Evolutionary conservation across 1,139 yeast species (phyloP), one percentile per base, ranked within the genome.

Genomic region (Pichia sp.): DNA sequence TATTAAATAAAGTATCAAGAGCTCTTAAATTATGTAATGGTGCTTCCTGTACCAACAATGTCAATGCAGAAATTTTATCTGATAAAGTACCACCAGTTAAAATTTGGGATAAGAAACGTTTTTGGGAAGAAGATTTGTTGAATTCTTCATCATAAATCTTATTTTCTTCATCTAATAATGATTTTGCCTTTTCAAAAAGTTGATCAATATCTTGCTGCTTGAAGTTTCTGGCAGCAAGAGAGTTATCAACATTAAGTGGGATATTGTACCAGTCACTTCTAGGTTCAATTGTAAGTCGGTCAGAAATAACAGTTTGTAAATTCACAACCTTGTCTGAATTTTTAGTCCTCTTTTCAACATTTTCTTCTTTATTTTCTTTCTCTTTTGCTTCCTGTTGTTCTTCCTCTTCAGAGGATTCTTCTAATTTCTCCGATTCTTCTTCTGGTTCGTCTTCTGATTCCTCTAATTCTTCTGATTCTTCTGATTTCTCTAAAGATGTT

Each of bases 61-160:
- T 90, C 58, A 92, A 73, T 0, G 98, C 97, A 40, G 97, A 87
- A 48, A 92, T 86, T 67, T 92, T 90, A 82, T 92, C 99, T 57
- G 81, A 83, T 55, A 92, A 73, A 0, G 99, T 92, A 85, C 99
- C 99, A 52, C 82, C 85, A 6, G 90, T 74, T 59, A 92, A 74
- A 53, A 92, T 83, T 65, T 92, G 95, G 1, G 92, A 76, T 74
- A 90, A 80, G 63, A 90, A 90, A 73, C 84, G 85, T 63, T 80
- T 82, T 64, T 90, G 96, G 2, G 96, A 84, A 30, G 86, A 78
- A 40, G 89, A 81, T 54, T 84, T 78, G 34, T 87, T 76, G 61
- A 87, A 85, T 61, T 87, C 96, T 51, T 80, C 81, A 50, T 78
- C 75, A 61, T 85, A 92, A 1, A 73, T 61, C 51, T 77, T 74